Percentiles rank a stretch among this genome's conserved stretches.
Conservation (phyloP, 495 filamentous ascomycete species). For the Cercophora samala region DNA sequence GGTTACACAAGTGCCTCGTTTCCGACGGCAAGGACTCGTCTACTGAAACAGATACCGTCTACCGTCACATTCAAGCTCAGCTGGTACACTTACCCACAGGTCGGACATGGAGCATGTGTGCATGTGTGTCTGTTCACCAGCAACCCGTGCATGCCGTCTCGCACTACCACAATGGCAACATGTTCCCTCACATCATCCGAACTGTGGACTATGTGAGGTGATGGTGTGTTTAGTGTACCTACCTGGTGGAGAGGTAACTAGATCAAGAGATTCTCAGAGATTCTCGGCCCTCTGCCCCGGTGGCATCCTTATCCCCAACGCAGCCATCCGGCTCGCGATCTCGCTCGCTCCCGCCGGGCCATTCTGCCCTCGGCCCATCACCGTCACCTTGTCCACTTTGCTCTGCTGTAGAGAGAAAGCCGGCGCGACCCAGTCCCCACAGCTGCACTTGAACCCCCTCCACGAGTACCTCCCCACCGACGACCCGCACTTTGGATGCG, state of each 20-base stretch:
- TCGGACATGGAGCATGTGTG: neutral
- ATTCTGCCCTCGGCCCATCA: constrained; percentile 5
- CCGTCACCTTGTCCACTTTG: constrained; percentile 68
- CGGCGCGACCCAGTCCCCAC: constrained; percentile 86
- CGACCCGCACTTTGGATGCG: constrained; percentile 66
- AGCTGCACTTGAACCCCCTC: constrained; percentile 92
- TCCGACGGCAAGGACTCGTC: neutral
- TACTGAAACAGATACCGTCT: neutral
- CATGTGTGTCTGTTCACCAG: neutral
- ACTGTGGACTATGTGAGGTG: neutral
- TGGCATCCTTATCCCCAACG: constrained; percentile 36
- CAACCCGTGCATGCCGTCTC: neutral
- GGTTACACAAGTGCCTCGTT: neutral
- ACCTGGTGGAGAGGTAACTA: neutral
- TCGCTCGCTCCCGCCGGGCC: constrained; percentile 17
- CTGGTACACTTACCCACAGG: neutral
- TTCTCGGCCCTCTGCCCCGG: constrained; percentile 24
- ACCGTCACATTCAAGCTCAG: neutral
- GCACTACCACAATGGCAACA: neutral
- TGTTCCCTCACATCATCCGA: neutral
- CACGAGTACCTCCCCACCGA: constrained; percentile 92
- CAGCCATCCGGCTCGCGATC: constrained; percentile 22
- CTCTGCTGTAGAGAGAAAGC: constrained; percentile 79
- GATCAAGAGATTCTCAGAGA: constrained; percentile 1
- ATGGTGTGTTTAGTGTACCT: neutral